These are phyloP conservation scores for Zelopaecilomyces penicillatus DNA, from an alignment of 2,329 filamentous ascomycete species.

Conservation along the genomic window DNA sequence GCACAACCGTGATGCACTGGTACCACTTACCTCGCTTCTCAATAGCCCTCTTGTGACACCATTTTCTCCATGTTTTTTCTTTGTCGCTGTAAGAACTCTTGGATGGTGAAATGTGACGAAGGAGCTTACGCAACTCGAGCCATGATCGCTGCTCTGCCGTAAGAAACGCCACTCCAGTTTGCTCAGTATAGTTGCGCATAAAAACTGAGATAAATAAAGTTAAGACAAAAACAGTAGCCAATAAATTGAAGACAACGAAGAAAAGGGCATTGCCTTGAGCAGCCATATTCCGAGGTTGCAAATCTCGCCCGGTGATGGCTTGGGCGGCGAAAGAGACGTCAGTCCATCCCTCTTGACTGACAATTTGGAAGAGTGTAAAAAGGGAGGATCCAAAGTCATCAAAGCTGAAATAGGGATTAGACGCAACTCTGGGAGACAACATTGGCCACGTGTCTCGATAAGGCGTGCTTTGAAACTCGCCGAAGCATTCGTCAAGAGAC, in stretches of 20 bases:
- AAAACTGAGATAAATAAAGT: slow-evolving; percentile 98
- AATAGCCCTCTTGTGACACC: slow-evolving; percentile 91
- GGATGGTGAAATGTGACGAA: slow-evolving; percentile 88
- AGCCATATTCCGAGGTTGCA: slow-evolving; percentile 61
- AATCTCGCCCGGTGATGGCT: slow-evolving; percentile 66
- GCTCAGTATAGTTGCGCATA: slow-evolving; percentile 99
- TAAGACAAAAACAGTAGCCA: slow-evolving; percentile 92
- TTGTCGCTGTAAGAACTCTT: slow-evolving; percentile 79
- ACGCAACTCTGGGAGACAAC: slow-evolving; percentile 69
- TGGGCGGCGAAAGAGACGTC: slow-evolving; percentile 84
- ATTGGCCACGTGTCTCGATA: slow-evolving; percentile 70
- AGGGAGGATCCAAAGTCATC: slow-evolving; percentile 90
- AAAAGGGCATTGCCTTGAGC: slow-evolving; percentile 84
- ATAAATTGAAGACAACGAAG: slow-evolving; percentile 92
- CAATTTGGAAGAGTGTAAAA: slow-evolving; percentile 97
- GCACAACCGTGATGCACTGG: slow-evolving; percentile 64
- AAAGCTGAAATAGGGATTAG: slow-evolving; percentile 83
- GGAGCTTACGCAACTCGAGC: slow-evolving; percentile 86
- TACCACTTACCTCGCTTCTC: slow-evolving; percentile 95
- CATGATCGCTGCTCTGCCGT: slow-evolving; percentile 94
- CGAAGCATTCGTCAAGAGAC: slow-evolving; percentile 66
- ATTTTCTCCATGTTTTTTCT: slow-evolving; percentile 72
- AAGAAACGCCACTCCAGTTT: slow-evolving; percentile 92
- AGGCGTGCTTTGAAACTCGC: slow-evolving; percentile 69
- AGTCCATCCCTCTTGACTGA: slow-evolving; percentile 96